Base-by-base conservation (phyloP, 768 basidiomycete genomes). In the Gymnopilus junonius region DNA sequence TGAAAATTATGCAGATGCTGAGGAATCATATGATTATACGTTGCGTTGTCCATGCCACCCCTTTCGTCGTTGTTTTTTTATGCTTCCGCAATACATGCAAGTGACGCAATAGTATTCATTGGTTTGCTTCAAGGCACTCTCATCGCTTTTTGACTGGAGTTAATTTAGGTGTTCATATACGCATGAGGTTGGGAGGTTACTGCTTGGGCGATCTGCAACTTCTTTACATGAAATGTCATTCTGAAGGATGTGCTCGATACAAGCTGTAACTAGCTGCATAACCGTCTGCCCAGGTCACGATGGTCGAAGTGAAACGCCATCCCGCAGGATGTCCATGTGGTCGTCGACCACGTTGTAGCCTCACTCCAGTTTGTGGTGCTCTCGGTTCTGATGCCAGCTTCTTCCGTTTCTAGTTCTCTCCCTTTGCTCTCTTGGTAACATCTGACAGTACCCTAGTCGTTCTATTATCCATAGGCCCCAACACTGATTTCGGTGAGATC, bases 281-380 rank as follows among this genome's bases (percentile, higher is more conserved):
- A n/a, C n/a, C n/a, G n/a, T n/a, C n/a, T n/a, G n/a, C n/a, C n/a
- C n/a, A n/a, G n/a, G n/a, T n/a, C n/a, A 40, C 25, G 23, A 39
- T 17, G 54, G 54, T 40, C 37, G 6, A 32, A n/a, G 15, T 27
- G n/a, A 50, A 20, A 12, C 20, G 17, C 20, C 54, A 10, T 40
- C n/a, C n/a, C n/a, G n/a, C n/a, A n/a, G n/a, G 39, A 37, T 23
- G 20, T 17, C 20, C 17, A 23, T 4, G 8, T 39, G 15, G 31
- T 23, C 11, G 50, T 32, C 12, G n/a, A 55, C 17, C 61, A 62
- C 61, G 61, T 56, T 57, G 61, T n/a, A 10, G 39, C 61, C 61
- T 57, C 43, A 20, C 55, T 27, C 14, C n/a, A 27, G 21, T 20
- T 43, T 25, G 54, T 42, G 5, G 25, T 10, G 37, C 27, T 27